A percentile compares a stretch with the other conserved stretches of the same genome.
These are phyloP conservation scores for Penicillium dipodomyicola DNA, from an alignment of 495 filamentous ascomycete species.

Conservation along the genomic window DNA sequence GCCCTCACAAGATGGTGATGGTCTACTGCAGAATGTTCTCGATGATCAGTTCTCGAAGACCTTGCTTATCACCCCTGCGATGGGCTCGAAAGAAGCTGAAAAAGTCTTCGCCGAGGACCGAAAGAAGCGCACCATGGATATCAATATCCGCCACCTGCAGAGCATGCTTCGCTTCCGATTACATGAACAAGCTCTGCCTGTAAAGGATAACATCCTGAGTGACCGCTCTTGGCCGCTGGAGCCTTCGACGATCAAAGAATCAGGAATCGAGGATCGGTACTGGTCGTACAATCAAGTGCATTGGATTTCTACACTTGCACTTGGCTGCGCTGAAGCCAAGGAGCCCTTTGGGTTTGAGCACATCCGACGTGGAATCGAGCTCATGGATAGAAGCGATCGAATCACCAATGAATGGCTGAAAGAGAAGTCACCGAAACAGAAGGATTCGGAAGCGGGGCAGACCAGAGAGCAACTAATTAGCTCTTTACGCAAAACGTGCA, in stretches of 20 bases:
- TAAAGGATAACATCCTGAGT: conserved; percentile 37
- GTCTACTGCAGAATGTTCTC: conserved; percentile 46
- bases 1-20: conserved; percentile 43
- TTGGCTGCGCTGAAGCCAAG: conserved; percentile 51
- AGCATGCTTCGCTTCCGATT: conserved; percentile 58
- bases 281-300: conserved; percentile 62
- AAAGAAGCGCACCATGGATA: conserved; percentile 52
- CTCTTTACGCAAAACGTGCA: conserved; percentile 55
- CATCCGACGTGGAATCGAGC: conserved; percentile 37
- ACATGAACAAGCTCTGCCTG: conserved; percentile 30
- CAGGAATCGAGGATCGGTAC: conserved; percentile 51
- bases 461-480: conserved; percentile 37
- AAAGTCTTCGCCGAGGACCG: conserved; percentile 43
- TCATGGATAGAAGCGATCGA: conserved; percentile 38
- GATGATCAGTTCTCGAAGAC: conserved; percentile 50
- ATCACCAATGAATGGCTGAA: conserved; percentile 41
- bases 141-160: conserved; percentile 69
- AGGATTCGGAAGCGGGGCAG: conserved; percentile 25
- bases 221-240: conserved; percentile 40
- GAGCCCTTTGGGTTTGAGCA: conserved; percentile 42
- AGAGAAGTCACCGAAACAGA: conserved; percentile 31
- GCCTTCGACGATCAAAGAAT: conserved; percentile 34
- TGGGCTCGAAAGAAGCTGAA: conserved; percentile 33
- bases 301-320: conserved; percentile 57
- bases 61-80: conserved; percentile 51